Evolutionary conservation across 1,284 basidiomycete species (phyloP).

Genomic region (Mycosarcoma mackinlayi): DNA sequence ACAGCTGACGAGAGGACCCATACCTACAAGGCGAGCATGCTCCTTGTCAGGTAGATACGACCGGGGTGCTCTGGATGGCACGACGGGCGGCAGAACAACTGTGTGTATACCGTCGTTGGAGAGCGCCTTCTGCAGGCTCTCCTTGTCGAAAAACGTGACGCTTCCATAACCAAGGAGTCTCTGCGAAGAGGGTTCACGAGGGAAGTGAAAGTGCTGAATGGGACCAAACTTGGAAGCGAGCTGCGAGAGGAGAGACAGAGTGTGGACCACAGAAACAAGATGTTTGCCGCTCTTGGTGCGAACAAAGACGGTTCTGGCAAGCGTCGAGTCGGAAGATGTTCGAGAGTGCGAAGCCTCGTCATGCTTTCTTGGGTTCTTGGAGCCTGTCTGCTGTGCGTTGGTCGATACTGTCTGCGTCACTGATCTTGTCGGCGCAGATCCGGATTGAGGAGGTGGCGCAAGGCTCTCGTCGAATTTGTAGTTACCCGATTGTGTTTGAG

Average conservation of each 20-base stretch:
- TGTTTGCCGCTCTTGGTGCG: constrained; percentile 41
- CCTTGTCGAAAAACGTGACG: constrained; percentile 37
- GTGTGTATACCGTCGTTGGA: constrained; percentile 27
- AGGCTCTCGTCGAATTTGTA: constrained; percentile 26
- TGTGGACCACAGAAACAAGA: constrained; percentile 44
- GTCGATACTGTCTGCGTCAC: too few relatives aligned
- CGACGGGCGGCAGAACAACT: constrained; percentile 31
- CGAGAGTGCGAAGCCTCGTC: too few relatives aligned
- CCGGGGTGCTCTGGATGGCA: constrained; percentile 36
- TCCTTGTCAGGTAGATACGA: constrained; percentile 37
- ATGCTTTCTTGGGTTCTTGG: background rate
- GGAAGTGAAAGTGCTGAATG: constrained; percentile 46
- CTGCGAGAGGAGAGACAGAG: constrained; percentile 37
- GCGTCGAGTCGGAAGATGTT: constrained; percentile 7
- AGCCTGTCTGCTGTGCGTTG: background rate
- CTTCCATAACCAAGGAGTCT: constrained; percentile 40
- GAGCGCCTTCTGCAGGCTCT: constrained; percentile 37
- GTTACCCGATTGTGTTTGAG: background rate
- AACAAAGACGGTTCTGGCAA: constrained; percentile 38
- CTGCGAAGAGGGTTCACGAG: constrained; percentile 30
- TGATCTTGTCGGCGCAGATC: background rate
- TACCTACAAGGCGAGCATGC: constrained; percentile 31
- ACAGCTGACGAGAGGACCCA: constrained; percentile 24
- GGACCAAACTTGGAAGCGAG: constrained; percentile 40
- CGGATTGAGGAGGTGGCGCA: constrained; percentile 7